Base-by-base conservation (phyloP, 331 rosid species). In the Malus hybrid region DNA sequence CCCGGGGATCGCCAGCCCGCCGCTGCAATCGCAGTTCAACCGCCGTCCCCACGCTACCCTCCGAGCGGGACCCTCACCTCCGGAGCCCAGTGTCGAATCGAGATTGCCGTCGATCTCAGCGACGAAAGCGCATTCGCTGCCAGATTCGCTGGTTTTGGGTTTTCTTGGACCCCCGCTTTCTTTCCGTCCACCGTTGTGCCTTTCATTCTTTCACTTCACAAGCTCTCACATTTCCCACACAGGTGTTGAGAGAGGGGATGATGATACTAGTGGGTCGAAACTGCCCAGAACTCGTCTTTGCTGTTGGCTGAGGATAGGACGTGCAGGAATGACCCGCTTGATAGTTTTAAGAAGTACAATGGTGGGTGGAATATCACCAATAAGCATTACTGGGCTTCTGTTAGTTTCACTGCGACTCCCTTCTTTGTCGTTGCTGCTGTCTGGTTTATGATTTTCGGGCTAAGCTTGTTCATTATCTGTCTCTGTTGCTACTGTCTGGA, bases 351-450 rank as follows among this genome's bases (percentile, higher is more conserved):
- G 1, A 85, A 39, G 69, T 93, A 93, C 84, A 79, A 71, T 56
- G 93, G 93, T 36, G 98, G 98, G 20, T 93, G 98, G 98, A 93
- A 93, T 83, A 88, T 93, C 72, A 84, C 83, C 82, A 78, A 86
- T 75, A 6, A 62, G 19, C 89, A 85, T 76, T 85, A 82, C 79
- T 85, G 86, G 89, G 86, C 89, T 82, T 91, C 88, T 63, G 83
- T 87, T 67, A 67, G 69, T 29, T 87, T 71, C 68, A 88, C 90
- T 22, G 92, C 83, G 6, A 79, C 57, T 60, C 87, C 92, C 56
- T 54, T 80, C 59, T 79, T 87, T 22, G 78, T 54, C 36, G n/a
- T 70, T 66, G 92, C 84, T 15, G 88, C 7, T 5, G 1, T 81
- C 7, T 91, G 96, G 96, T 87, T 74, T 74, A 16, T 80, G 55